Percentiles rank a stretch among this genome's conserved stretches.
phyloP scores from a whole-genome alignment of 257 asterid genomes.

The Nicotiana obtusifolia region DNA sequence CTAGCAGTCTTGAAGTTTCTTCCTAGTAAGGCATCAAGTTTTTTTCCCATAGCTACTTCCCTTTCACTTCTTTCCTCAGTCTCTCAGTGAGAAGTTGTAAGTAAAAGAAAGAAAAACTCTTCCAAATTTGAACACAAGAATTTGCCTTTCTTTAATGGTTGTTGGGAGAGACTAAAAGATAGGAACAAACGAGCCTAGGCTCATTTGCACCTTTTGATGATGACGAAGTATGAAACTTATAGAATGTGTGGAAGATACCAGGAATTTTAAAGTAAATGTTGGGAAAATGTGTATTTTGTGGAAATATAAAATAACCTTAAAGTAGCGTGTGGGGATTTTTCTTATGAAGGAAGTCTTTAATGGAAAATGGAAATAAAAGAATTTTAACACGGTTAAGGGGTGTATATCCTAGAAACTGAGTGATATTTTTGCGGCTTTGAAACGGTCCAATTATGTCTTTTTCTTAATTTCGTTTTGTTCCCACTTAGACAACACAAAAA shows the following conservation, averaged over 20 bases:
- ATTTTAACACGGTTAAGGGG: background rate
- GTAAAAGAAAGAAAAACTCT: background rate
- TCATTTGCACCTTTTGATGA: slow-evolving; percentile 50
- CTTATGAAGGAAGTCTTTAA: slow-evolving; percentile 31
- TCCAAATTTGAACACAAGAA: background rate
- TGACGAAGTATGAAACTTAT: slow-evolving; percentile 22
- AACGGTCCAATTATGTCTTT: background rate
- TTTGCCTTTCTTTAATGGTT: background rate
- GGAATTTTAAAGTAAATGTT: background rate
- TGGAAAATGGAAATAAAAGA: background rate
- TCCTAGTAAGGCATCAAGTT: slow-evolving; percentile 56
- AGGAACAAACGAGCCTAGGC: slow-evolving; percentile 34
- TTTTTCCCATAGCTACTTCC: slow-evolving; percentile 52
- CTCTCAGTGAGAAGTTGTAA: background rate
- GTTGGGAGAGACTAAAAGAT: background rate
- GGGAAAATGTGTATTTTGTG: background rate
- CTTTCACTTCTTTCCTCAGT: background rate
- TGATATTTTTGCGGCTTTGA: background rate
- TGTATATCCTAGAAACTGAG: background rate
- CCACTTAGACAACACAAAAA: background rate
- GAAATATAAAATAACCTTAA: background rate
- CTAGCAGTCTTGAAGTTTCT: slow-evolving; percentile 38
- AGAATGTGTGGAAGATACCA: background rate
- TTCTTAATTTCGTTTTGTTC: background rate
- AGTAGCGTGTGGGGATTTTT: slow-evolving; percentile 32